Evolutionary conservation across 1,139 yeast genomes (phyloP).

Genomic region (Chernovozyma aurita): DNA sequence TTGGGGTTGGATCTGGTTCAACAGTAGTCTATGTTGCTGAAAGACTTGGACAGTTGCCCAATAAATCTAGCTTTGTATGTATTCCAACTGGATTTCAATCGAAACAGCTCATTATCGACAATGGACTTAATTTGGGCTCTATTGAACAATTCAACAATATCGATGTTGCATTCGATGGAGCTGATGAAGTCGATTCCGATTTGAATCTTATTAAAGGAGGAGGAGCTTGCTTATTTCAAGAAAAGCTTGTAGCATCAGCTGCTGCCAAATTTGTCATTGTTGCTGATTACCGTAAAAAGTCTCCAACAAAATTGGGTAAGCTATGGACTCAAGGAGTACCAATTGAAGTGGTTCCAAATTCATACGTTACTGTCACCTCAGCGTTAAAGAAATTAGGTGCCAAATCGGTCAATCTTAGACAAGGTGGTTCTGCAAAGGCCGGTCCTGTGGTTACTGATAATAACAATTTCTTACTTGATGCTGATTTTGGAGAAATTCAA

Average conservation of each 20-base stretch:
- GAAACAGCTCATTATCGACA: slow-evolving; percentile 75
- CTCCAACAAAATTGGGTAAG: slow-evolving; percentile 61
- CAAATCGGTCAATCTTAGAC: slow-evolving; percentile 59
- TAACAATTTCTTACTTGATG: slow-evolving; percentile 89
- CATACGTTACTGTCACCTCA: slow-evolving; percentile 70
- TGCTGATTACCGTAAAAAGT: slow-evolving; percentile 87
- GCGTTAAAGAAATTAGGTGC: slow-evolving; percentile 70
- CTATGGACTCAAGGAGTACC: slow-evolving; percentile 92
- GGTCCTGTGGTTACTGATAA: slow-evolving; percentile 99
- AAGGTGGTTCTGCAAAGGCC: slow-evolving; percentile 89
- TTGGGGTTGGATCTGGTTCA: slow-evolving; percentile 96
- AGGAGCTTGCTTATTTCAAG: slow-evolving; percentile 97
- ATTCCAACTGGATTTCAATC: slow-evolving; percentile 98
- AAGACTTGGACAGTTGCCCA: slow-evolving; percentile 68
- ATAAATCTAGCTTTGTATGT: slow-evolving; percentile 62
- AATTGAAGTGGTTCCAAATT: slow-evolving; percentile 88
- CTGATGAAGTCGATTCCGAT: slow-evolving; percentile 85
- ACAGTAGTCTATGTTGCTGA: slow-evolving; percentile 97
- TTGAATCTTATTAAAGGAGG: slow-evolving; percentile 96
- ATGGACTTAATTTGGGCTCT: slow-evolving; percentile 73
- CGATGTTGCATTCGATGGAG: slow-evolving; percentile 97
- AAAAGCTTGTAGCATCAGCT: slow-evolving; percentile 84
- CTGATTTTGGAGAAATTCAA: slow-evolving; percentile 78
- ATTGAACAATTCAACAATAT: slow-evolving; percentile 77
- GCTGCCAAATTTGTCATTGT: slow-evolving; percentile 78